Conservation (phyloP, 2,329 filamentous ascomycete species). For the Arthrocladium fulminans region DNA sequence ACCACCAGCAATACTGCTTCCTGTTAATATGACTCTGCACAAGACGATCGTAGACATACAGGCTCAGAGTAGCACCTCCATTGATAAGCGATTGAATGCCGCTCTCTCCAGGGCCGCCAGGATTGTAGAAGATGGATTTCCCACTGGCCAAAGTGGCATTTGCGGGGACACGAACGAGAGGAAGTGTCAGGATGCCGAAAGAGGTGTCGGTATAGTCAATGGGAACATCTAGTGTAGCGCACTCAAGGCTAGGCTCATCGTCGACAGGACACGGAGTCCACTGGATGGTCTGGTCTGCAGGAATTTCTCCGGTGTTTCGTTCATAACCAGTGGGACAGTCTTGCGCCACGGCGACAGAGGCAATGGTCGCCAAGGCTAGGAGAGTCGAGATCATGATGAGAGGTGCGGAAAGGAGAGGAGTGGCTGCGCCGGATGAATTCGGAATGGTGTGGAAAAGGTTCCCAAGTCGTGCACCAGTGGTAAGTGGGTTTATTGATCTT, state of each 20-base stretch:
- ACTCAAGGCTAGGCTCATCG: conserved; percentile 5
- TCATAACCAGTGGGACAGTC: conserved; percentile 8
- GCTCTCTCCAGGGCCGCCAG: conserved; percentile 10
- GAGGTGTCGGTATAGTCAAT: conserved; percentile 19
- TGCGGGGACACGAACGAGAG: conserved; percentile 19
- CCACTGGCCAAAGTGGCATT: conserved; percentile 10
- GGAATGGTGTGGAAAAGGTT: too few relatives aligned
- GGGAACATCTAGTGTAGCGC: conserved; percentile 19
- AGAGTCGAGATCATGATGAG: neutral
- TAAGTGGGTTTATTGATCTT: too few relatives aligned
- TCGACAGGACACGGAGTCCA: conserved; percentile 8
- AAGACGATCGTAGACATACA: neutral
- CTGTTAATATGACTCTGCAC: neutral
- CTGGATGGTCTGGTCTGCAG: conserved; percentile 6
- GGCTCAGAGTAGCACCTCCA: neutral
- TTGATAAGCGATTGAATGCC: conserved; percentile 4
- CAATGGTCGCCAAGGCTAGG: neutral
- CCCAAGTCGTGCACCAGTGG: too few relatives aligned
- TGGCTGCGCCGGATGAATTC: too few relatives aligned
- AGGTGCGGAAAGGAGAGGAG: too few relatives aligned
- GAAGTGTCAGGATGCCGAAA: conserved; percentile 15
- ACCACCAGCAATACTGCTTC: conserved; percentile 9
- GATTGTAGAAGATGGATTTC: conserved; percentile 17
- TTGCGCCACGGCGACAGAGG: neutral
- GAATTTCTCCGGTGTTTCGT: neutral